A percentile compares a stretch with the other conserved stretches of the same genome.
Conservation (phyloP, 257 asterid species). For the Mitragyna speciosa region DNA sequence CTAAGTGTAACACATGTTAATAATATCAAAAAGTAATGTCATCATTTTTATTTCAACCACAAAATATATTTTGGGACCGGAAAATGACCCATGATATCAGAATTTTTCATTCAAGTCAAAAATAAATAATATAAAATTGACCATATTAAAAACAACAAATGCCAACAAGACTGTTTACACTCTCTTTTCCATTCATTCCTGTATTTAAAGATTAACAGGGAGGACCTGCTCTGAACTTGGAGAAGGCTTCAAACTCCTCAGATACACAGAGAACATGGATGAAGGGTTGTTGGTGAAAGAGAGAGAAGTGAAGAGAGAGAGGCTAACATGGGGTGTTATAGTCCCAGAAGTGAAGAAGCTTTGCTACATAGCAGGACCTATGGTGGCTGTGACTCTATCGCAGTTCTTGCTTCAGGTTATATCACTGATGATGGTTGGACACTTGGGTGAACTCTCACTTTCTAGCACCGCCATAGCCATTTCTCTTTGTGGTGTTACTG, state of each 20-base stretch:
- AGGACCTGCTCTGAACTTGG: too few species aligned
- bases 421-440: slow-evolving; percentile 79
- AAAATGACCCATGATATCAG: too few species aligned
- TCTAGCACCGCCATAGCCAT: slow-evolving; percentile 76
- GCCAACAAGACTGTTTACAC: too few species aligned
- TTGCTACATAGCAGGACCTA: slow-evolving; percentile 72
- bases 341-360: slow-evolving; percentile 55
- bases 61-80: too few species aligned
- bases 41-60: too few species aligned
- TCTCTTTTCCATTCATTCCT: too few species aligned
- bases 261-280: slow-evolving; percentile 34
- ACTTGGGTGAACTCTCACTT: slow-evolving; percentile 70
- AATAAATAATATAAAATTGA: too few species aligned
- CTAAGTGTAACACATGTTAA: too few species aligned
- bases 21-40: too few species aligned
- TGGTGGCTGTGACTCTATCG: slow-evolving; percentile 71
- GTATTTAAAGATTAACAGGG: too few species aligned
- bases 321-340: slow-evolving; percentile 38
- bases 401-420: slow-evolving; percentile 44
- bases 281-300: slow-evolving; percentile 50
- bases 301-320: background rate
- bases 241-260: background rate
- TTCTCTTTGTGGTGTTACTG: slow-evolving; percentile 72
- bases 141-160: too few species aligned
- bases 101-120: too few species aligned